Percentiles rank a stretch among this genome's conserved stretches.
Evolutionary conservation across 371 early-diverging fungal species (phyloP).

Genomic region (Massospora cicadina): DNA sequence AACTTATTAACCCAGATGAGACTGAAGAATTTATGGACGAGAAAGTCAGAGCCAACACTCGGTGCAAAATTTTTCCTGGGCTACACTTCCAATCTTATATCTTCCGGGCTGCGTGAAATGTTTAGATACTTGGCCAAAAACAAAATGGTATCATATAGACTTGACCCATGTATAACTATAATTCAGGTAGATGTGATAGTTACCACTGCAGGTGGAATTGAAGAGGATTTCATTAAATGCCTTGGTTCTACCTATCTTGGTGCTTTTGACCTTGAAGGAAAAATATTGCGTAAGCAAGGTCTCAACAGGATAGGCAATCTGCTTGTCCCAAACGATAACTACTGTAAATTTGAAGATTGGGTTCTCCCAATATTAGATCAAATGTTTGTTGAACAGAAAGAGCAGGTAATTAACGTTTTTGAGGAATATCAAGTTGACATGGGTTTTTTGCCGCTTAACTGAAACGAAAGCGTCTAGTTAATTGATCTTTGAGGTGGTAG

Average conservation of each 20-base stretch:
- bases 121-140: conserved; percentile 86
- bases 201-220: conserved; percentile 96
- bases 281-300: conserved; percentile 73
- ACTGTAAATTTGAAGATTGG: conserved; percentile 98
- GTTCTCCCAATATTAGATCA: conserved; percentile 85
- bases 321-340: conserved; percentile 97
- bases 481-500: too few relatives aligned
- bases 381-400: conserved; percentile 79
- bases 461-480: too few relatives aligned
- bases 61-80: conserved; percentile 95
- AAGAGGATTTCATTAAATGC: conserved; percentile 99
- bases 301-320: conserved; percentile 98
- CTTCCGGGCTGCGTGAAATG: conserved; percentile 91
- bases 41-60: conserved; percentile 34
- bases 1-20: conserved; percentile 46
- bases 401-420: conserved; percentile 16
- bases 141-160: conserved; percentile 31
- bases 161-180: not conserved
- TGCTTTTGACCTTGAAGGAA: conserved; percentile 64
- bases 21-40: conserved; percentile 45
- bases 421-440: not conserved
- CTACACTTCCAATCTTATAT: conserved; percentile 96
- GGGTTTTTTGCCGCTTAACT: conserved; percentile 9
- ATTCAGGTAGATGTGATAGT: conserved; percentile 72
- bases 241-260: conserved; percentile 83